These are phyloP conservation scores for Yamadazyma blattariae DNA, from an alignment of 1,139 yeast genomes.

Conservation along the genomic window DNA sequence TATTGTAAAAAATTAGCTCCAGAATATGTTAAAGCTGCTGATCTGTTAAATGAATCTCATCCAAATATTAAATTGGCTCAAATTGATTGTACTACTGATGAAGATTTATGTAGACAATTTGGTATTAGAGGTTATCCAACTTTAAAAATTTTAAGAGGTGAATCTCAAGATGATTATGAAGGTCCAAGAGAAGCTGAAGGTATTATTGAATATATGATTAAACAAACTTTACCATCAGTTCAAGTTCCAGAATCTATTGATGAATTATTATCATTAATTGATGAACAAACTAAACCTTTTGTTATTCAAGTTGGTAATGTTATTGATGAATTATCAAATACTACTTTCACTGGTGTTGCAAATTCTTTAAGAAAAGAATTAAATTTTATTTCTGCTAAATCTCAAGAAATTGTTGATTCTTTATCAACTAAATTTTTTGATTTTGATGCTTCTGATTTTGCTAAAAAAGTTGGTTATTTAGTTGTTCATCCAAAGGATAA, in stretches of 20 bases:
- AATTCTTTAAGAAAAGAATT: slow-evolving; percentile 56
- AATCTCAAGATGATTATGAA: slow-evolving; percentile 57
- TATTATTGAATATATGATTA: slow-evolving; percentile 75
- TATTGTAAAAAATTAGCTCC: slow-evolving; percentile 96
- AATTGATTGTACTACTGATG: slow-evolving; percentile 88
- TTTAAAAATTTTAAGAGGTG: slow-evolving; percentile 78
- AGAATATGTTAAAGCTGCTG: slow-evolving; percentile 84
- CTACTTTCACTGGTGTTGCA: slow-evolving; percentile 56
- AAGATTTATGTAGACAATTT: slow-evolving; percentile 70
- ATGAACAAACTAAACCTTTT: slow-evolving; percentile 49
- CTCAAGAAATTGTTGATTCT: slow-evolving; percentile 27
- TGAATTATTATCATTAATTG: slow-evolving; percentile 48
- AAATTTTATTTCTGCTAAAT: slow-evolving; percentile 57
- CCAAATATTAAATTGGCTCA: slow-evolving; percentile 77
- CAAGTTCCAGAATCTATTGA: slow-evolving; percentile 45
- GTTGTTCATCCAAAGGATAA: slow-evolving; percentile 37
- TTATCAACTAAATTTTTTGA: slow-evolving; percentile 23
- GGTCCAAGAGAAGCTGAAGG: slow-evolving; percentile 85
- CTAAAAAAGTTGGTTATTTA: slow-evolving; percentile 28
- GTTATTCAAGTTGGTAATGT: slow-evolving; percentile 49
- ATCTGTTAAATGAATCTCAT: slow-evolving; percentile 55
- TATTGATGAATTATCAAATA: slow-evolving; percentile 32
- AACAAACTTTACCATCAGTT: slow-evolving; percentile 83
- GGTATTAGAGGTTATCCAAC: slow-evolving; percentile 92
- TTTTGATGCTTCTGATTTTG: slow-evolving; percentile 17